Conservation (phyloP, 1,284 basidiomycete species). For the Kwoniella shivajii region DNA sequence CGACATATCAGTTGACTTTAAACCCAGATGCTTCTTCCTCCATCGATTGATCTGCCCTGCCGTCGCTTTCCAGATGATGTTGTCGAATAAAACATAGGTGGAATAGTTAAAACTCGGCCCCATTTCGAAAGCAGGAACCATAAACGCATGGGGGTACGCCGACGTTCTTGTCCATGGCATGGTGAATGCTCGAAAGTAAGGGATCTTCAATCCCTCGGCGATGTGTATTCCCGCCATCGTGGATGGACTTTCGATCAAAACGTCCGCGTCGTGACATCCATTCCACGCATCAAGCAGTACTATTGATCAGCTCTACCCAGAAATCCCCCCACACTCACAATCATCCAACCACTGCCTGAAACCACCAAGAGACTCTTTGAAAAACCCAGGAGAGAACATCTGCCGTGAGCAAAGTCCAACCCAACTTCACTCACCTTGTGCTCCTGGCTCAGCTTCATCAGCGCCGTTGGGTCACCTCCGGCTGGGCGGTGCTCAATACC, state of each 20-base stretch:
- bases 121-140: constrained; percentile 59
- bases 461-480: constrained; percentile 75
- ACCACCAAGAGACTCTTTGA: constrained; percentile 68
- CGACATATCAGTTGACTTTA: constrained; percentile 67
- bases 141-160: constrained; percentile 67
- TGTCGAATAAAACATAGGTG: constrained; percentile 63
- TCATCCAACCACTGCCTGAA: constrained; percentile 78
- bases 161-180: constrained; percentile 72
- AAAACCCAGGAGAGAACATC: constrained; percentile 82
- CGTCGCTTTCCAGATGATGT: constrained; percentile 74
- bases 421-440: constrained; percentile 58
- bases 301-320: constrained; percentile 31
- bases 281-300: constrained; percentile 70
- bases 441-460: constrained; percentile 58
- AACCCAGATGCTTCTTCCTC: constrained; percentile 62
- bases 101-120: constrained; percentile 53
- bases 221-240: constrained; percentile 81
- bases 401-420: constrained; percentile 31
- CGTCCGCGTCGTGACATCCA: constrained; percentile 71
- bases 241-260: constrained; percentile 66
- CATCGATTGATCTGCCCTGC: constrained; percentile 73
- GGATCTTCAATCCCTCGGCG: constrained; percentile 71
- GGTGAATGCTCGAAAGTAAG: constrained; percentile 71
- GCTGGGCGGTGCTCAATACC: constrained; percentile 70
- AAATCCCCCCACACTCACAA: constrained; percentile 52